Base-by-base conservation (phyloP, 306 rosid species). In the Elaeagnus macrophylla region DNA sequence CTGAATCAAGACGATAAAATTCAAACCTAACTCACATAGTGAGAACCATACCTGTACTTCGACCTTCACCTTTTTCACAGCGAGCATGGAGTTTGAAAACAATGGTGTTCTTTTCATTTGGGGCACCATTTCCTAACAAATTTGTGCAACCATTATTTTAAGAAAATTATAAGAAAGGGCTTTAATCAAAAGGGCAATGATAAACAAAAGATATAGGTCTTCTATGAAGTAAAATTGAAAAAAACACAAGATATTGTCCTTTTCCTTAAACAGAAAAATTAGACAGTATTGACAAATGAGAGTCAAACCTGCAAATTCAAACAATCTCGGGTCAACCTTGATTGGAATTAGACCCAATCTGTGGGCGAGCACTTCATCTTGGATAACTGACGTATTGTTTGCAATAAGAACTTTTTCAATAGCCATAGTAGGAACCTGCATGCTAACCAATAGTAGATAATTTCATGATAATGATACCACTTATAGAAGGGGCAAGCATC, bases 351-450 rank as follows among this genome's bases (percentile, higher is more conserved):
- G 89, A 54, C 99, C 99, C 80, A 91, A 72, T 76, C 99, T 82
- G 74, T 87, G 99, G 69, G 95, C 7, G 69, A 91, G 96, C 60
- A 91, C 99, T 81, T 91, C 99, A 39, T 91, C 99, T 69, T 87
- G 96, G 62, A 91, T 40, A 14, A 84, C 49, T 51, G 99, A 84
- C 10, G 99, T 84, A 68, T 87, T 91, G 66, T 87, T 84, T 18
- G 89, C 94, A 40, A 91, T 72, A 61, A 84, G 72, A 71, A 91
- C 89, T 70, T 81, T 82, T 79, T 91, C 99, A 71, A 91, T 80
- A 60, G 99, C 99, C 99, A 91, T 91, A 10, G 96, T 91, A 46
- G 99, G 96, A 67, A 91, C 85, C 99, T 91, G 51, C 56, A 60
- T 5, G 49, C 32, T 25, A 25, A 25, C 32, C 4, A 25, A 25